These are phyloP conservation scores for Phytophthora melonis DNA, from an alignment of 352 stramenopile genomes.

Conservation along the genomic window DNA sequence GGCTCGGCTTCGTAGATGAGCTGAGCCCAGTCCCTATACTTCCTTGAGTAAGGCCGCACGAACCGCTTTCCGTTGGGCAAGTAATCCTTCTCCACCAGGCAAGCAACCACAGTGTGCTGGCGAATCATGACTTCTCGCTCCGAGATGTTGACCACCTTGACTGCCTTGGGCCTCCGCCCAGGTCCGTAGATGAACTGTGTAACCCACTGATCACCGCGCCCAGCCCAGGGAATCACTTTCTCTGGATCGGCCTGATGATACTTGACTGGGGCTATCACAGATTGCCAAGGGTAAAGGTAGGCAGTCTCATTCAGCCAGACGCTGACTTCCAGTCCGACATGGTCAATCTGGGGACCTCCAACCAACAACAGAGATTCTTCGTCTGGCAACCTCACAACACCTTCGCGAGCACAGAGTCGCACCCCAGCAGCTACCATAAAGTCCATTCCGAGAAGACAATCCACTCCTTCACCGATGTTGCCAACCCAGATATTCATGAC, in stretches of 20 bases:
- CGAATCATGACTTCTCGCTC: background rate
- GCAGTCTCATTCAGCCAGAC: background rate
- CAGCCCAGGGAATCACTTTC: background rate
- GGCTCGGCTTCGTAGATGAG: background rate
- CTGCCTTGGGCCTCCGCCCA: background rate
- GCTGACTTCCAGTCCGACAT: background rate
- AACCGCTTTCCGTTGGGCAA: background rate
- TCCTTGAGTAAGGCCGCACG: background rate
- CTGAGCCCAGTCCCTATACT: background rate
- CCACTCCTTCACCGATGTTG: conserved; percentile 33
- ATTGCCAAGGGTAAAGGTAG: background rate
- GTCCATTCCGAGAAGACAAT: conserved; percentile 41
- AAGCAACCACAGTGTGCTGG: background rate
- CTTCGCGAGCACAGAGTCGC: conserved; percentile 10
- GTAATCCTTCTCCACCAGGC: background rate
- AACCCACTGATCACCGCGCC: background rate
- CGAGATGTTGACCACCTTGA: background rate
- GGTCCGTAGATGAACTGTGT: background rate
- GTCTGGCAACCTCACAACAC: no score
- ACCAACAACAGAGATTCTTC: conserved; percentile 12
- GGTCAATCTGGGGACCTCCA: background rate
- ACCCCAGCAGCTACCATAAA: conserved; percentile 43
- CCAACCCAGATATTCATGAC: conserved; percentile 28
- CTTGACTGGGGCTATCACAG: background rate
- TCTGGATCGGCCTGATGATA: background rate